Conservation (phyloP, 345 rosid species). For the Pelargonium nanum region DNA sequence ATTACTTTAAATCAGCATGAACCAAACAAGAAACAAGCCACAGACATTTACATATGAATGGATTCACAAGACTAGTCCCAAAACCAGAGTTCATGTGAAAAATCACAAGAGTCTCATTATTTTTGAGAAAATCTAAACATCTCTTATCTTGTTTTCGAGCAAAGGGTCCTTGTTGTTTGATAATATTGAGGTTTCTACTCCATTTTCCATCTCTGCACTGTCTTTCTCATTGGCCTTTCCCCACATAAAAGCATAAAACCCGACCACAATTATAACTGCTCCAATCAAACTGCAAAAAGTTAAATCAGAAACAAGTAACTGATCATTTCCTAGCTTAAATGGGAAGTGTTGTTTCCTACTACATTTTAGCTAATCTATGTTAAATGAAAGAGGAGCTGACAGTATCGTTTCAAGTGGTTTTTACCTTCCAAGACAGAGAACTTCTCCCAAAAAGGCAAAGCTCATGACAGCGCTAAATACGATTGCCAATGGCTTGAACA, state of each 20-base stretch:
- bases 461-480: not conserved
- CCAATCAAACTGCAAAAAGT: conserved; percentile 36
- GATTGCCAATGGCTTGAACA: not conserved
- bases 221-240: too few species aligned
- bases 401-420: not conserved
- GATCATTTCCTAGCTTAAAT: not conserved
- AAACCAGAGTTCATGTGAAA: too few species aligned
- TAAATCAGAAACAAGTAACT: not conserved
- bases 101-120: too few species aligned
- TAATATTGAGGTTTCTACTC: too few species aligned
- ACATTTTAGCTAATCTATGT: not conserved
- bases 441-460: not conserved
- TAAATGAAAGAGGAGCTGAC: not conserved
- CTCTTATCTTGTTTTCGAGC: too few species aligned
- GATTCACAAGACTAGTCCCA: too few species aligned
- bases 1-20: too few species aligned
- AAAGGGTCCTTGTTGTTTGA: too few species aligned
- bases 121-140: too few species aligned
- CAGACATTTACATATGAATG: too few species aligned
- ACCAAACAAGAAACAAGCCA: too few species aligned
- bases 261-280: not conserved
- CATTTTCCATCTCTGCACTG: too few species aligned
- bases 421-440: not conserved
- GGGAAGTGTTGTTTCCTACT: not conserved
- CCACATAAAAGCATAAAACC: not conserved